Evolutionary conservation across 768 basidiomycete species (phyloP), one percentile per base, ranked within the genome.

Genomic region (Pholiota microspora): DNA sequence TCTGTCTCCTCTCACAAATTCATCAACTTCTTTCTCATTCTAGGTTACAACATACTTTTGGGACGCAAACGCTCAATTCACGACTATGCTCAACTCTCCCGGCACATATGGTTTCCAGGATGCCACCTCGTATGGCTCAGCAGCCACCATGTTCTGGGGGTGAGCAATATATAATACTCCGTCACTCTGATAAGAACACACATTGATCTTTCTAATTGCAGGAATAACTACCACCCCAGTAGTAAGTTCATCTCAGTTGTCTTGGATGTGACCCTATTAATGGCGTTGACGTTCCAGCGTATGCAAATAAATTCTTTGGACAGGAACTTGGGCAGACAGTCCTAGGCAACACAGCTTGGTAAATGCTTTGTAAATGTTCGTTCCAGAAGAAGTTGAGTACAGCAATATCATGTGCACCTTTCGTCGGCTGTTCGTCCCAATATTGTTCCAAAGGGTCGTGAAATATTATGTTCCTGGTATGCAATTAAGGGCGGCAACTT

Each of bases 101-200:
- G 72, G 69, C 1, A 61, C 71, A n/a, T 84, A 76, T 51, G 83
- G 83, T 0, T 83, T 84, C 64, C 68, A 71, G n/a, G 82, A 85
- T 58, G 75, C 74, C 2, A 76, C 75, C 2, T 73, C 76, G 0
- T 78, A 69, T 52, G 82, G 81, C 8, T 65, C 63, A 18, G 69
- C 65, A 27, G 34, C 73, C 12, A 73, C 73, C 12, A 68, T 75
- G 46, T 84, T 84, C 73, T 84, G 82, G 82, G 78, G 77, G 80
- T 81, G 57, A 53, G 77, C n/a, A n/a, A n/a, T n/a, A n/a, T n/a
- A n/a, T n/a, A n/a, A n/a, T 45, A 0, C 23, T 18, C 10, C 45
- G 29, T 51, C 16, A 4, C 12, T 10, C 47, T 32, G 12, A 16
- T n/a, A 31, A 48, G 23, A 10, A 25, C 8, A 13, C 18, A 35